A percentile compares a stretch with the other conserved stretches of the same genome.
Evolutionary conservation across 2,329 filamentous ascomycete species (phyloP).

Genomic region (Xylaria sp.): DNA sequence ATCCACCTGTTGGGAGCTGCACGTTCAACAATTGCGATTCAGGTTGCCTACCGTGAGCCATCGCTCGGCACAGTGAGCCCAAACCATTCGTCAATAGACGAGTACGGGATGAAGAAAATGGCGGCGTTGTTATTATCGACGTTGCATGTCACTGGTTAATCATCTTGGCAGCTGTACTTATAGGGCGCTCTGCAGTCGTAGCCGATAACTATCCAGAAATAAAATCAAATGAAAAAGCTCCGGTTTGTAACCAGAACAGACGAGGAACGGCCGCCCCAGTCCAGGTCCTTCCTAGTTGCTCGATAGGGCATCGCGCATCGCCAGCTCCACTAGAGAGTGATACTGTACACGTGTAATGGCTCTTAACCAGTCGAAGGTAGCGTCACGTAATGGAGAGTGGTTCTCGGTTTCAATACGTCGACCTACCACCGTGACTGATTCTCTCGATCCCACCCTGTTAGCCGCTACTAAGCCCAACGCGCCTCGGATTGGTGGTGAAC

Average conservation of each 20-base stretch:
- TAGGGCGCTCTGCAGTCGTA: not conserved
- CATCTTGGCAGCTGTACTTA: not conserved
- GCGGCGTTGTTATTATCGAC: not conserved
- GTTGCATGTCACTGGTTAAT: not conserved
- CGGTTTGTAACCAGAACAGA: constrained; percentile 6
- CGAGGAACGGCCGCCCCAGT: constrained; percentile 1
- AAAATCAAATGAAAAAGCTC: constrained; percentile 11
- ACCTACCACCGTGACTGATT: constrained; percentile 5
- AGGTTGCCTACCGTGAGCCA: not conserved
- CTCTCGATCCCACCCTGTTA: constrained; percentile 3
- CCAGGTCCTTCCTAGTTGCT: not conserved
- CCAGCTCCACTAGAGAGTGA: constrained; percentile 18
- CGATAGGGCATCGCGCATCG: not conserved
- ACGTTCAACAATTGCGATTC: not conserved
- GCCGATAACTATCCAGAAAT: not conserved
- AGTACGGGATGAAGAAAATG: constrained; percentile 2
- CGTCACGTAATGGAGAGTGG: constrained; percentile 14
- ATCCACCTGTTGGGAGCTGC: constrained; percentile 4
- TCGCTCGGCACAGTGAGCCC: not conserved
- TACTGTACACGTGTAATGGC: constrained; percentile 33
- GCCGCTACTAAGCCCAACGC: not conserved
- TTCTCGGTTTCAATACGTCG: constrained; percentile 15
- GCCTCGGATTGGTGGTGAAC: constrained; percentile 4
- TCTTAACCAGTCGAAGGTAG: constrained; percentile 28
- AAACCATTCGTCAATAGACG: not conserved